Evolutionary conservation across 805 yeast species (phyloP).

Genomic region (Grigorovia transvaalensis): DNA sequence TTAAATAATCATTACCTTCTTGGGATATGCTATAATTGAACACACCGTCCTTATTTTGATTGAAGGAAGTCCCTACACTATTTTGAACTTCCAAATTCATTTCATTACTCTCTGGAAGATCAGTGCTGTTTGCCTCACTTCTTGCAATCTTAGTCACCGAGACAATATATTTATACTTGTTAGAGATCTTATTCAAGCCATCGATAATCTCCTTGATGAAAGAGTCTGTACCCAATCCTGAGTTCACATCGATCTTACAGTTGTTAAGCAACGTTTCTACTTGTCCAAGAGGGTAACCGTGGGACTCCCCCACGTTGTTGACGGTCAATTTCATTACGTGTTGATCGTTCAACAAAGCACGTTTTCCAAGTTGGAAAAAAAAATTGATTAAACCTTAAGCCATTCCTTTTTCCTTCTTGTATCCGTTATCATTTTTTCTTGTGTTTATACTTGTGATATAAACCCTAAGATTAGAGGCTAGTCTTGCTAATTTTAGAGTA

Average conservation of each 20-base stretch:
- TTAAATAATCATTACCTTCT: slow-evolving; percentile 13
- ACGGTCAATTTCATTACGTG: background rate
- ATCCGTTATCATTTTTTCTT: too few relatives aligned
- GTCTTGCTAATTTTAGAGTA: too few relatives aligned
- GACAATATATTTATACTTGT: slow-evolving; percentile 47
- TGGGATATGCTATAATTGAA: slow-evolving; percentile 27
- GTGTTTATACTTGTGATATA: too few relatives aligned
- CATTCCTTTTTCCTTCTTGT: too few relatives aligned
- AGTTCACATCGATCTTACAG: background rate
- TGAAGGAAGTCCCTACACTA: slow-evolving; percentile 49
- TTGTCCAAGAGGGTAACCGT: background rate
- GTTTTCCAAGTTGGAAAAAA: background rate
- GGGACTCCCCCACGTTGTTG: background rate
- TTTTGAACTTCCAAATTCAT: slow-evolving; percentile 20
- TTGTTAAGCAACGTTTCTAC: background rate
- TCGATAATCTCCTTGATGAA: slow-evolving; percentile 28
- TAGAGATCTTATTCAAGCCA: slow-evolving; percentile 34
- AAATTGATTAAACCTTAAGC: background rate
- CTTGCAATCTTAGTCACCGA: slow-evolving; percentile 31
- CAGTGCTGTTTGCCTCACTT: slow-evolving; percentile 11
- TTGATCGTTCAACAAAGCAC: background rate
- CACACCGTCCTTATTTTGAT: slow-evolving; percentile 44
- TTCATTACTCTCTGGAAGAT: background rate
- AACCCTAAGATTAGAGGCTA: too few relatives aligned
- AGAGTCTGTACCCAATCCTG: slow-evolving; percentile 8